Evolutionary conservation across 2,329 filamentous ascomycete genomes (phyloP).

Genomic region (Sarocladiaceae sp.): DNA sequence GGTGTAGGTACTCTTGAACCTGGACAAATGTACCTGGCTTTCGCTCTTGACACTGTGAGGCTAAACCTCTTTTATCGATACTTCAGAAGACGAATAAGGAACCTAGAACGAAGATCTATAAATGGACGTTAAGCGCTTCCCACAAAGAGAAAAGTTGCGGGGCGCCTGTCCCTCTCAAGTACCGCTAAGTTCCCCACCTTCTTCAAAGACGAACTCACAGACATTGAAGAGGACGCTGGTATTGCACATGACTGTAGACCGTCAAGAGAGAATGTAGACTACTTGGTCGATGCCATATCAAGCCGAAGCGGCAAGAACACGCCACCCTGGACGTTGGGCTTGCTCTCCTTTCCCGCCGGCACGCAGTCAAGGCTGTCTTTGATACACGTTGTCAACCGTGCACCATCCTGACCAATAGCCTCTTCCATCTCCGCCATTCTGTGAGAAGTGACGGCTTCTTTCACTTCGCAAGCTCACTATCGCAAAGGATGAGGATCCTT

Average conservation of each 20-base stretch:
- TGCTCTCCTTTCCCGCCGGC: too few species aligned
- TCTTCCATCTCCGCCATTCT: too few species aligned
- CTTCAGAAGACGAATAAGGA: background rate
- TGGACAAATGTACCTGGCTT: background rate
- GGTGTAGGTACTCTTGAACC: background rate
- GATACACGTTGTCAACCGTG: too few species aligned
- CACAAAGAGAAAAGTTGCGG: background rate
- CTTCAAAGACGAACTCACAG: background rate
- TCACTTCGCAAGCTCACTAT: too few species aligned
- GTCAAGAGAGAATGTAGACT: background rate
- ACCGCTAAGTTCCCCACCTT: background rate
- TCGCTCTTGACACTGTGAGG: background rate
- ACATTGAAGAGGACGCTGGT: background rate
- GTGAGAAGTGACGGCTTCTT: too few species aligned
- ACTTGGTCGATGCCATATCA: background rate
- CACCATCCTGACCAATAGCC: too few species aligned
- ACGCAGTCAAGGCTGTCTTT: too few species aligned
- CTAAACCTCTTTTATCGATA: background rate
- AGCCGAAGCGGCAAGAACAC: too few species aligned
- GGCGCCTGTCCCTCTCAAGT: background rate
- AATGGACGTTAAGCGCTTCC: background rate
- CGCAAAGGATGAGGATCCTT: too few species aligned
- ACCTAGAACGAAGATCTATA: background rate
- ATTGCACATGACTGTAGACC: background rate
- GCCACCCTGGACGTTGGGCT: too few species aligned